These are phyloP conservation scores for Trichoderma sp. DNA, from an alignment of 2,329 filamentous ascomycete genomes.

Conservation along the genomic window DNA sequence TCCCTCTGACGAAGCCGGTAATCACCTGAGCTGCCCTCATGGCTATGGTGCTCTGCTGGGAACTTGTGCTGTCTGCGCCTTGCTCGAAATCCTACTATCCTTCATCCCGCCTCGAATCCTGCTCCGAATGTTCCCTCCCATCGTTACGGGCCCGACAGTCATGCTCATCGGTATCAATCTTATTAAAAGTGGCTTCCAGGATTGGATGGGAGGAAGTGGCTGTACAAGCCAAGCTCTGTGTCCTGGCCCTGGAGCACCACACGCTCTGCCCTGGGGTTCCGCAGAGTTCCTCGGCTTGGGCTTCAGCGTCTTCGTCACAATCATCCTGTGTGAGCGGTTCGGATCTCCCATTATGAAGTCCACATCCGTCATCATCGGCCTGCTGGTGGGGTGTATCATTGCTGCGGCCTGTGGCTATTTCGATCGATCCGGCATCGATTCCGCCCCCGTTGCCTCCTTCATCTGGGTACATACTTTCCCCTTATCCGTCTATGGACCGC, in stretches of 20 bases:
- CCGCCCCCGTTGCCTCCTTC: slow-evolving; percentile 69
- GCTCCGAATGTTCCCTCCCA: slow-evolving; percentile 72
- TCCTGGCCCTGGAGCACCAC: slow-evolving; percentile 64
- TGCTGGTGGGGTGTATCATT: slow-evolving; percentile 73
- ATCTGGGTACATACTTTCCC: slow-evolving; percentile 78
- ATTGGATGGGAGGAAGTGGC: slow-evolving; percentile 75
- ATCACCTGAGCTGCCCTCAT: slow-evolving; percentile 67
- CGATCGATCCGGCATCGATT: slow-evolving; percentile 65
- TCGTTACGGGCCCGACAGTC: slow-evolving; percentile 70
- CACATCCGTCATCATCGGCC: slow-evolving; percentile 69
- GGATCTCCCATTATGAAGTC: slow-evolving; percentile 83
- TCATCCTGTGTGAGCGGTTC: slow-evolving; percentile 77
- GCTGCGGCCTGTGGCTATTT: slow-evolving; percentile 77
- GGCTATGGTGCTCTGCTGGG: slow-evolving; percentile 72
- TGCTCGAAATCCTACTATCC: slow-evolving; percentile 70
- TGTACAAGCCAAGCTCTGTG: slow-evolving; percentile 57
- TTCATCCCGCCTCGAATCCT: slow-evolving; percentile 68
- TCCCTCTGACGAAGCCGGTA: slow-evolving; percentile 56
- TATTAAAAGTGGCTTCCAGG: slow-evolving; percentile 67
- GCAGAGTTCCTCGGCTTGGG: slow-evolving; percentile 75
- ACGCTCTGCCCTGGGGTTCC: slow-evolving; percentile 72
- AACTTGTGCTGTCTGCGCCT: slow-evolving; percentile 61
- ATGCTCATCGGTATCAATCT: slow-evolving; percentile 71
- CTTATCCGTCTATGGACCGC: slow-evolving; percentile 66
- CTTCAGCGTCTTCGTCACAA: slow-evolving; percentile 75